Evolutionary conservation across 2,329 filamentous ascomycete species (phyloP).

Genomic region (Phyllosticta paracitricarpa): DNA sequence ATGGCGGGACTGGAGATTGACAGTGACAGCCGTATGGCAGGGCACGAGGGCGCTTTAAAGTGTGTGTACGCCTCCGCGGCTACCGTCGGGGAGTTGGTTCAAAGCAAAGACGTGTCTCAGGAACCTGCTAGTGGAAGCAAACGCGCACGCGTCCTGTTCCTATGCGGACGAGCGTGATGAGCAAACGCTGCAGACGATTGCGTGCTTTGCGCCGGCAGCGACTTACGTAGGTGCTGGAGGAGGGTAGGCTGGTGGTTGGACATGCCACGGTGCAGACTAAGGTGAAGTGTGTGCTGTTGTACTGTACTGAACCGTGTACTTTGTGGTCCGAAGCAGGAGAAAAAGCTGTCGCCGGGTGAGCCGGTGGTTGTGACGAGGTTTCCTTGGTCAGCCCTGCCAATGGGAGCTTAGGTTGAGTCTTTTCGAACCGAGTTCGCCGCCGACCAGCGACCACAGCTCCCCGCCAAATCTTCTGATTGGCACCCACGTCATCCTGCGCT

Average conservation of each 20-base stretch:
- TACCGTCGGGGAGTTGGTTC: constrained; percentile 8
- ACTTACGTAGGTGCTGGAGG: background rate
- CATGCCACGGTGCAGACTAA: background rate
- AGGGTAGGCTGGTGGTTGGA: background rate
- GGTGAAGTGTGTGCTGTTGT: too few relatives aligned
- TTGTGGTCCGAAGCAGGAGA: background rate
- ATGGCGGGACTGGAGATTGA: background rate
- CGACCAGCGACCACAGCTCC: background rate
- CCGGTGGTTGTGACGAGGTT: background rate
- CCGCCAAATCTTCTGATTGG: background rate
- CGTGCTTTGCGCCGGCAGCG: background rate
- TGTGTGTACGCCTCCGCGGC: background rate
- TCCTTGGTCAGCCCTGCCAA: background rate
- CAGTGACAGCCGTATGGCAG: background rate
- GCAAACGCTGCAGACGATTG: background rate
- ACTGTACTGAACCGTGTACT: too few relatives aligned
- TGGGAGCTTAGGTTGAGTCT: background rate
- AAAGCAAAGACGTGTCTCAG: constrained; percentile 3
- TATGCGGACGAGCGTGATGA: background rate
- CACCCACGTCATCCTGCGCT: background rate
- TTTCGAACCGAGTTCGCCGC: background rate
- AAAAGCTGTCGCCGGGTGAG: background rate
- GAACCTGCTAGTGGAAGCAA: constrained; percentile 2
- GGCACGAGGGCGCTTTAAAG: background rate
- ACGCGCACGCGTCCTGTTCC: constrained; percentile 2